Conservation (phyloP, 164 flowering plant genomes). For the Paratinospora sagittata region DNA sequence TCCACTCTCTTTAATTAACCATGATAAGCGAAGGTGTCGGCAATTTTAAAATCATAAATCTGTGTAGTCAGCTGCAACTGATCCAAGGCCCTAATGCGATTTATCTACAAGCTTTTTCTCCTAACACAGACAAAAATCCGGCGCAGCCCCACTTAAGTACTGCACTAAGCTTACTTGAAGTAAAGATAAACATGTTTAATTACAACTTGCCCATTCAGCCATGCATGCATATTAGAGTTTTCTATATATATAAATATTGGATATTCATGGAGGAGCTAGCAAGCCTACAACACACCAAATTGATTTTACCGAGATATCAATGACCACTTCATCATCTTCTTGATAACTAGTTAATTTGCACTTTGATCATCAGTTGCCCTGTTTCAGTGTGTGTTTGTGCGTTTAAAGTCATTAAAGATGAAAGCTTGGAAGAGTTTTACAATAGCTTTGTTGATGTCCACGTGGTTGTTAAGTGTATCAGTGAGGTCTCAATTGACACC, state of each 20-base stretch:
- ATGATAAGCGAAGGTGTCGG: too few species aligned
- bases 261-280: too few species aligned
- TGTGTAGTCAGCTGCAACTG: not conserved
- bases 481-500: slow-evolving; percentile 44
- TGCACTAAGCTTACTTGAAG: not conserved
- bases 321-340: too few species aligned
- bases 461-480: slow-evolving; percentile 14
- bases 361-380: not conserved
- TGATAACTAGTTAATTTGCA: too few species aligned
- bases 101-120: not conserved
- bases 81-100: not conserved
- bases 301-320: too few species aligned
- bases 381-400: not conserved
- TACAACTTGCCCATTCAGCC: not conserved
- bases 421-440: slow-evolving; percentile 10
- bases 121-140: not conserved
- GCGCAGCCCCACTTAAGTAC: not conserved
- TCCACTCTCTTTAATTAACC: not conserved
- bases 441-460: slow-evolving; percentile 9
- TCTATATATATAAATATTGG: not conserved
- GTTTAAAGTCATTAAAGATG: slow-evolving; percentile 11
- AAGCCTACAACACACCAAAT: not conserved
- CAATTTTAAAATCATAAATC: not conserved
- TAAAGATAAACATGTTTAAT: not conserved
- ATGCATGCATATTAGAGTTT: too few species aligned